Base-by-base conservation (phyloP, 2,329 filamentous ascomycete genomes). In the Escovopsis sp. region DNA sequence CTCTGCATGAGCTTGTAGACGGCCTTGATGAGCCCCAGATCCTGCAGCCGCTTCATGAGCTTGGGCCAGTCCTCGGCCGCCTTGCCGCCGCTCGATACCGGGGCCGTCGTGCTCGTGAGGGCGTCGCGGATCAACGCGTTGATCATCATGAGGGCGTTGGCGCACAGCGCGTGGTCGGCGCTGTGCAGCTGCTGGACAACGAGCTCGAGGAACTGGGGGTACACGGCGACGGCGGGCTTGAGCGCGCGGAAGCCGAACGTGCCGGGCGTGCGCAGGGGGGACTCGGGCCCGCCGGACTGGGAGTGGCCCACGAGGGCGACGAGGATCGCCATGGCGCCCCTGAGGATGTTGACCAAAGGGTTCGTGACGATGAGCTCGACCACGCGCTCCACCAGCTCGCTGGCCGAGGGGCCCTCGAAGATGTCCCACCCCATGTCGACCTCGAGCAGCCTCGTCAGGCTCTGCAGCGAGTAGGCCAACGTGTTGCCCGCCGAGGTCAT, bases 381-480 rank as follows among this genome's bases (percentile, higher is more conserved):
- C 47, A 94, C 78, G 68, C 76, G 68, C 62, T 81, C 77, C 36
- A 81, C 77, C 40, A 89, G 67, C 53, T 85, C 82, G 45, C 77
- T 71, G 12, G 75, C 67, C 6, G 68, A 66, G 15, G 72, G 62
- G 2, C 72, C 69, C 54, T 84, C 79, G 54, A 88, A 84, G 47
- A 83, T 77, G 49, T 96, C 88, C 91, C 91, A 98, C 45, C 91
- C 91, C 75, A 95, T 94, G 64, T 96, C 91, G 34, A 96, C 83
- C 64, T 98, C 91, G 47, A 98, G 70, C 46, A 98, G 66, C 44
- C 87, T 77, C 44, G 81, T 85, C 53, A 96, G 73, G 54, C 85
- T 91, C 51, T 94, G 89, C 46, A 98, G 70, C 47, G 88, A 85
- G 65, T 98, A 98, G 47, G 91, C 91, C 57, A 98, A 71, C 1